A percentile compares a stretch with the other conserved stretches of the same genome.
Evolutionary conservation across 2,329 filamentous ascomycete genomes (phyloP).

Genomic region (Myotisia sp.): DNA sequence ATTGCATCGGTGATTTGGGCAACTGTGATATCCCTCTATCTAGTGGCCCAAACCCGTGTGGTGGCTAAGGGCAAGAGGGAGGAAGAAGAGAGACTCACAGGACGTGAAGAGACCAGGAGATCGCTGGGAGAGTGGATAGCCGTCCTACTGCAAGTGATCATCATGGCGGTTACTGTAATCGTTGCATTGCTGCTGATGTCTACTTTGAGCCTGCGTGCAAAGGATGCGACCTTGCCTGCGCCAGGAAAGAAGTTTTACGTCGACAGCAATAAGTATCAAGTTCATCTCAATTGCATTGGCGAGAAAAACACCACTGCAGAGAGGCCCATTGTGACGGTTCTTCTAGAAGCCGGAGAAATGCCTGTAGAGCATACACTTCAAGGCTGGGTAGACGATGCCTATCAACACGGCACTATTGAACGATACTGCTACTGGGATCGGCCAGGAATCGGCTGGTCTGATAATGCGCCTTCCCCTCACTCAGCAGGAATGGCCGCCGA

Average conservation of each 20-base stretch:
- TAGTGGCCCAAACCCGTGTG: constrained; percentile 60
- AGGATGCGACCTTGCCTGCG: constrained; percentile 59
- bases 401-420: constrained; percentile 65
- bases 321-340: constrained; percentile 55
- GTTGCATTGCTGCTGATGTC: constrained; percentile 62
- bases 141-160: constrained; percentile 59
- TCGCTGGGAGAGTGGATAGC: constrained; percentile 72
- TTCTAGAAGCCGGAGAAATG: constrained; percentile 71
- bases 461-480: constrained; percentile 85
- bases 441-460: constrained; percentile 74
- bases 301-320: constrained; percentile 41
- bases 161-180: constrained; percentile 53
- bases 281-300: constrained; percentile 78
- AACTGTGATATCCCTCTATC: constrained; percentile 63
- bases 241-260: constrained; percentile 68
- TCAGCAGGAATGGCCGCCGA: constrained; percentile 89
- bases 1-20: constrained; percentile 75
- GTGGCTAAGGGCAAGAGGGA: constrained; percentile 86
- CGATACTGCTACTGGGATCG: constrained; percentile 95
- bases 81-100: constrained; percentile 84
- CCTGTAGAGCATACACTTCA: constrained; percentile 68
- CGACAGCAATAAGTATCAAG: constrained; percentile 67
- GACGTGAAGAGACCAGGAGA: constrained; percentile 70
- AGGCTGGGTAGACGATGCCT: constrained; percentile 60
- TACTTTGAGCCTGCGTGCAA: constrained; percentile 62